These are phyloP conservation scores for Linanthus parryae DNA, from an alignment of 148 eudicot species.

Conservation along the genomic window DNA sequence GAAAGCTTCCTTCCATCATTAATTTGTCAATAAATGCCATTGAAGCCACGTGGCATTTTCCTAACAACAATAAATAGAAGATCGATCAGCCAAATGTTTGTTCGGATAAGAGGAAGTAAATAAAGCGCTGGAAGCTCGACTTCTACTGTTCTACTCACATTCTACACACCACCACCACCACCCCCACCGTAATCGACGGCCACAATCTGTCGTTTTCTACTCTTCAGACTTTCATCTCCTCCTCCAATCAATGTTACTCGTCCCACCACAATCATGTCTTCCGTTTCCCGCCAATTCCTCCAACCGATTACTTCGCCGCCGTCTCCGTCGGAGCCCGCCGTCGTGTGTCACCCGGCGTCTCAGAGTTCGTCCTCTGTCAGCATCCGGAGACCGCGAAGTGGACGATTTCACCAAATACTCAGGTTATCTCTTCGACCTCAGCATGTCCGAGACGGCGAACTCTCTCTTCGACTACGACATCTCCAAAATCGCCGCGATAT, in stretches of 20 bases:
- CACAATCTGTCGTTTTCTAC: no score
- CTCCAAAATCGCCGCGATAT: constrained; percentile 43
- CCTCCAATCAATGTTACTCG: constrained; percentile 10
- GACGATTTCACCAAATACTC: constrained; percentile 74
- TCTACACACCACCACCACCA: no score
- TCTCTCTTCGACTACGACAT: constrained; percentile 57
- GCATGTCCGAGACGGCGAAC: constrained; percentile 58
- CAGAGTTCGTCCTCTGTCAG: background rate
- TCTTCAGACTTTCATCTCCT: no score
- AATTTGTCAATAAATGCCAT: no score
- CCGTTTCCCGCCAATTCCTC: constrained; percentile 2
- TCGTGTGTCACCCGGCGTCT: background rate
- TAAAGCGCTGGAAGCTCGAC: no score
- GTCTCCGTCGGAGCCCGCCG: background rate
- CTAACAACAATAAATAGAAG: no score
- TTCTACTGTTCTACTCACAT: no score
- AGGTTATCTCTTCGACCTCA: constrained; percentile 70
- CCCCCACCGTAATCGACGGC: no score
- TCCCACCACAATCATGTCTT: constrained; percentile 13
- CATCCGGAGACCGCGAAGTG: constrained; percentile 23
- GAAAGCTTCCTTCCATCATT: no score
- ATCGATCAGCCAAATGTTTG: no score
- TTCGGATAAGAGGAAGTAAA: no score
- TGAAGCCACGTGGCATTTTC: no score
- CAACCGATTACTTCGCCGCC: constrained; percentile 11